phyloP scores from a whole-genome alignment of 1,284 basidiomycete genomes.

The Earliella scabrosa region DNA sequence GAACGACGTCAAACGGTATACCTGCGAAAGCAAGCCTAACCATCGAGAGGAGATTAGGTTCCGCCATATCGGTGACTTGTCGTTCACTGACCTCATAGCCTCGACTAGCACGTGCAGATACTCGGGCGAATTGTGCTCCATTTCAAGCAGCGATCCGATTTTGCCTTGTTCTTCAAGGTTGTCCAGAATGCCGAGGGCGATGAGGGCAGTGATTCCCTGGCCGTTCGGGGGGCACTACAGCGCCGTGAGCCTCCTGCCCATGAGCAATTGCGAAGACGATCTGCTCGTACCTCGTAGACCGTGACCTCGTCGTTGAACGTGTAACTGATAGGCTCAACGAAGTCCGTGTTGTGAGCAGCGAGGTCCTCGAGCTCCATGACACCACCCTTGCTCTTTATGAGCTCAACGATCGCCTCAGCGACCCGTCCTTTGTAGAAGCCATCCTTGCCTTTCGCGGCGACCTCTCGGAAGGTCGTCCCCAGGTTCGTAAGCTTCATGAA shows the following conservation, averaged over 20 bases:
- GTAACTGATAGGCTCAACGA: constrained; percentile 91
- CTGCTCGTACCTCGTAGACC: constrained; percentile 73
- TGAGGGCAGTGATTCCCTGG: constrained; percentile 90
- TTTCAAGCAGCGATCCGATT: constrained; percentile 69
- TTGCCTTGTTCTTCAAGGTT: constrained; percentile 78
- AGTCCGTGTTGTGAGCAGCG: constrained; percentile 74
- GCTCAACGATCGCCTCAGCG: constrained; percentile 88
- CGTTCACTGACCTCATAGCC: constrained; percentile 64
- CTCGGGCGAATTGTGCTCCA: constrained; percentile 87
- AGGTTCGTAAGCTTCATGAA: constrained; percentile 81
- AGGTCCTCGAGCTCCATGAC: constrained; percentile 92
- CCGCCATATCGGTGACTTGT: not conserved
- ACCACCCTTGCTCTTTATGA: constrained; percentile 84
- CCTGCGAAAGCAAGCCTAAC: constrained; percentile 77
- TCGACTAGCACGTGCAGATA: constrained; percentile 93
- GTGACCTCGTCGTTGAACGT: constrained; percentile 84
- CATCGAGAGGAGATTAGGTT: too few relatives aligned
- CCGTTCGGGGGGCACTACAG: constrained; percentile 92
- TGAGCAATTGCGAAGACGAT: not conserved
- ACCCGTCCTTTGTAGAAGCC: constrained; percentile 93
- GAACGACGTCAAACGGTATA: too few relatives aligned
- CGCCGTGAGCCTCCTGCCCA: not conserved
- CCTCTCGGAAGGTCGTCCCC: constrained; percentile 80
- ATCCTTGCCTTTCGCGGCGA: constrained; percentile 83
- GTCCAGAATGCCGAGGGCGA: constrained; percentile 93